phyloP scores from a whole-genome alignment of 2,329 filamentous ascomycete genomes.

The Colletotrichum navitas region DNA sequence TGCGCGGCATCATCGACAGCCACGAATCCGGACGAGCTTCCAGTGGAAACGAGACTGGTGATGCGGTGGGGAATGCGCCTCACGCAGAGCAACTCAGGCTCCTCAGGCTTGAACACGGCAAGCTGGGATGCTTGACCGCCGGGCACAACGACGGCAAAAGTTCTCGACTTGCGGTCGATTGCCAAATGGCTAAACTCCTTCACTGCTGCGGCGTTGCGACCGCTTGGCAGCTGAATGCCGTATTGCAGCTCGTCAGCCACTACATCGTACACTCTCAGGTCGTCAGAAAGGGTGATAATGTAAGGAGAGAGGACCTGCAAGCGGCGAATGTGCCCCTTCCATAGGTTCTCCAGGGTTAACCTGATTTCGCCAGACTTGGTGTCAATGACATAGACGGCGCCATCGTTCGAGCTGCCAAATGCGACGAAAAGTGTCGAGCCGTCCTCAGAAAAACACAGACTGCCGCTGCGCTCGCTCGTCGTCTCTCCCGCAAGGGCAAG shows the following conservation, averaged over 20 bases:
- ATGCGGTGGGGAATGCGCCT: conserved; percentile 69
- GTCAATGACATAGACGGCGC: conserved; percentile 82
- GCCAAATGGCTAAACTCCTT: conserved; percentile 73
- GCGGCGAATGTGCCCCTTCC: conserved; percentile 74
- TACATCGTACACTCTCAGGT: conserved; percentile 85
- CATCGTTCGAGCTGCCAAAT: conserved; percentile 65
- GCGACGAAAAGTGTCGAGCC: conserved; percentile 84
- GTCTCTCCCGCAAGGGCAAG: conserved; percentile 47
- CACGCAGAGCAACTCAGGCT: conserved; percentile 70
- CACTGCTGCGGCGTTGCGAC: conserved; percentile 47
- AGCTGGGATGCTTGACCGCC: conserved; percentile 65
- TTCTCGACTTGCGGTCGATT: conserved; percentile 74
- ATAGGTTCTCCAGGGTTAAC: conserved; percentile 75
- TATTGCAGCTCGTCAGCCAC: conserved; percentile 82
- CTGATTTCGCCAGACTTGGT: conserved; percentile 75
- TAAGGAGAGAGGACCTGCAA: conserved; percentile 79
- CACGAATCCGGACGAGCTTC: conserved; percentile 78
- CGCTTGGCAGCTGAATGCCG: conserved; percentile 67
- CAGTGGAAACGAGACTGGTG: conserved; percentile 74
- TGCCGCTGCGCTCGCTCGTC: conserved; percentile 65
- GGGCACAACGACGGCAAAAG: conserved; percentile 73
- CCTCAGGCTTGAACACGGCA: conserved; percentile 75
- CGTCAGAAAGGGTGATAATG: conserved; percentile 80
- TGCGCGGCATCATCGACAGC: conserved; percentile 82
- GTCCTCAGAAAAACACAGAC: conserved; percentile 84